Conservation (phyloP, 106 monocot genomes). For the Vanilla planifolia region DNA sequence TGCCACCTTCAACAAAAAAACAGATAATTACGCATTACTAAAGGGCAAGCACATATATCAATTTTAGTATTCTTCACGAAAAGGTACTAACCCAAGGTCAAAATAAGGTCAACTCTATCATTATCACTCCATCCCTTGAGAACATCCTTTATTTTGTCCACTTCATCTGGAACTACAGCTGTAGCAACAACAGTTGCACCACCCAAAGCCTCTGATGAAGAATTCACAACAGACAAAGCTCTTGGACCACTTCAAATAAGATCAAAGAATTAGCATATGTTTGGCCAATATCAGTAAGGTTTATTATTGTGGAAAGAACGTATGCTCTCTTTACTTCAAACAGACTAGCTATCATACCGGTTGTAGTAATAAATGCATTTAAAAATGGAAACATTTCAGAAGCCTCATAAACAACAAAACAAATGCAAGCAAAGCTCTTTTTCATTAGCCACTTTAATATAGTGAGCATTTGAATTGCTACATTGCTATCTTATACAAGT, state of each 20-base stretch:
- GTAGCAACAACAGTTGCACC: conserved; percentile 63
- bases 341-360: background rate
- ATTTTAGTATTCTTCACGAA: background rate
- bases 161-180: conserved; percentile 81
- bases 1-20: conserved; percentile 57
- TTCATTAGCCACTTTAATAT: background rate
- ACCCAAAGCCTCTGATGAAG: conserved; percentile 72
- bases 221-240: conserved; percentile 86
- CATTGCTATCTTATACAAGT: conserved; percentile 29
- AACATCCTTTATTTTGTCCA: conserved; percentile 53
- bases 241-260: conserved; percentile 65
- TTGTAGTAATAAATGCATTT: background rate
- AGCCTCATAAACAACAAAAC: background rate
- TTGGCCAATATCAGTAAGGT: background rate
- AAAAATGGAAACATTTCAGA: background rate
- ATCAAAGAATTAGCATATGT: background rate
- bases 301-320: background rate
- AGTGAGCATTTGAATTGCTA: conserved; percentile 11
- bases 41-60: background rate
- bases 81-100: conserved; percentile 67
- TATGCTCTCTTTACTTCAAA: background rate
- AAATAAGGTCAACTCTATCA: conserved; percentile 72
- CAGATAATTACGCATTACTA: background rate
- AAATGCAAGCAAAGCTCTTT: background rate
- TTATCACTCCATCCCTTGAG: conserved; percentile 75